These are phyloP conservation scores for Bonia amplexicaulis DNA, from an alignment of 176 grass and related monocot species.

Conservation along the genomic window DNA sequence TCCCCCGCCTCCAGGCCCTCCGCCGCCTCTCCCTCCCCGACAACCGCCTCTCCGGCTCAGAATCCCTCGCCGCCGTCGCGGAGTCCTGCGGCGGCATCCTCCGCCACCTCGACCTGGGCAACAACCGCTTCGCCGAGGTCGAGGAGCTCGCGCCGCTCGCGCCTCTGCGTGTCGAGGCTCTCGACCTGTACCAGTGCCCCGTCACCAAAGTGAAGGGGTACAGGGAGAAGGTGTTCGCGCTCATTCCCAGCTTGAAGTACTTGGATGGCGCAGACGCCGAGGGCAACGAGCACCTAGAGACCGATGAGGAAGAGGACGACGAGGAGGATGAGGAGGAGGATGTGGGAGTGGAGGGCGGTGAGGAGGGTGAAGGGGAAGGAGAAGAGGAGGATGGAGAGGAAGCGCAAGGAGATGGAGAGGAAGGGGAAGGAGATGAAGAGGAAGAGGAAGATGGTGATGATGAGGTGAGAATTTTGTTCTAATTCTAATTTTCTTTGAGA, in stretches of 20 bases:
- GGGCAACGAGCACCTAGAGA: constrained; percentile 59
- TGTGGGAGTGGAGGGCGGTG: not conserved
- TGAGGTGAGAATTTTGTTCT: constrained; percentile 15
- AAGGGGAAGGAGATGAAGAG: not conserved
- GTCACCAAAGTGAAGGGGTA: constrained; percentile 55
- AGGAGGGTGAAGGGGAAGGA: not conserved
- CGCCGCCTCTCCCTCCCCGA: constrained; percentile 66
- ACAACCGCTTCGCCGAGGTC: constrained; percentile 53
- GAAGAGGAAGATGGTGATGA: constrained; percentile 38
- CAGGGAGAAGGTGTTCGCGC: constrained; percentile 45
- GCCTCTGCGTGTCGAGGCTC: constrained; percentile 25
- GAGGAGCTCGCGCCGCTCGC: constrained; percentile 53
- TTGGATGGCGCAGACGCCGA: constrained; percentile 53
- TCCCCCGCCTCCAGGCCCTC: constrained; percentile 58
- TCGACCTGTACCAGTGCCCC: constrained; percentile 63
- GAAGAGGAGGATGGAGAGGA: constrained; percentile 10
- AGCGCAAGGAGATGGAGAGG: not conserved
- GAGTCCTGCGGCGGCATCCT: constrained; percentile 41
- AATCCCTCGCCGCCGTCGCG: constrained; percentile 33
- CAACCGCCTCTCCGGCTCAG: constrained; percentile 54
- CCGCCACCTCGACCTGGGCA: constrained; percentile 58
- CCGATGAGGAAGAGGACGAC: constrained; percentile 54
- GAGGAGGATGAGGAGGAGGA: constrained; percentile 36
- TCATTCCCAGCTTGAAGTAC: constrained; percentile 46
- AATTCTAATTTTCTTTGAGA: not conserved